Conservation (phyloP, 1,139 yeast genomes). For the Geotrichum carabidarum region DNA sequence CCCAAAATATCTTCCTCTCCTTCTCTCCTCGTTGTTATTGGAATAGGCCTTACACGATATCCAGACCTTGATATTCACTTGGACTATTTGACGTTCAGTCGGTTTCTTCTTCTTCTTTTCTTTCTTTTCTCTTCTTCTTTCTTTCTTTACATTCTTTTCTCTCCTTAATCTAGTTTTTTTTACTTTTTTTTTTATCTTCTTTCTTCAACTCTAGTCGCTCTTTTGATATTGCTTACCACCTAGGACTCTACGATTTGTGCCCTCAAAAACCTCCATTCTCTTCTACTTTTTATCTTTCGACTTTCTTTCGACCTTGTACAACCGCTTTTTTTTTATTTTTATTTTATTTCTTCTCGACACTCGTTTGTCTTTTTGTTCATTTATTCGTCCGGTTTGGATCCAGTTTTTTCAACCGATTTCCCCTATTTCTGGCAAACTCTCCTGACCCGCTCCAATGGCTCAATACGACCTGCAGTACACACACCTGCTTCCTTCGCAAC, state of each 20-base stretch:
- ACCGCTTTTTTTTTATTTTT: neutral
- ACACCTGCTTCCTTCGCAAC: conserved; percentile 66
- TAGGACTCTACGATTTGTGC: no score
- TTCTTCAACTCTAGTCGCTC: conserved; percentile 9
- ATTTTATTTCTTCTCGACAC: neutral
- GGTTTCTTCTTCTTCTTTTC: conserved; percentile 2
- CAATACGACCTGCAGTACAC: conserved; percentile 40
- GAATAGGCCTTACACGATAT: no score
- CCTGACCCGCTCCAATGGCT: conserved; percentile 27
- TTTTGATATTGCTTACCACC: neutral
- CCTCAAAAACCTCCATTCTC: neutral
- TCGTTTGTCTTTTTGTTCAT: neutral
- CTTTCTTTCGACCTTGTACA: neutral
- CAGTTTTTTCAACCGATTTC: neutral
- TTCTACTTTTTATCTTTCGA: neutral
- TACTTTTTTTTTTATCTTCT: conserved; percentile 4
- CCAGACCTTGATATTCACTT: neutral
- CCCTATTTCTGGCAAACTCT: neutral
- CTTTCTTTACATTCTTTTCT: neutral
- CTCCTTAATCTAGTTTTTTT: neutral
- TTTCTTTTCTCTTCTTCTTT: neutral
- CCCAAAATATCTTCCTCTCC: no score
- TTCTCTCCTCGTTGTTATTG: no score
- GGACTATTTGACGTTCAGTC: neutral
- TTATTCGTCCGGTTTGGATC: neutral